Evolutionary conservation across 2,329 filamentous ascomycete species (phyloP).

Genomic region (Stylonectria norvegica): DNA sequence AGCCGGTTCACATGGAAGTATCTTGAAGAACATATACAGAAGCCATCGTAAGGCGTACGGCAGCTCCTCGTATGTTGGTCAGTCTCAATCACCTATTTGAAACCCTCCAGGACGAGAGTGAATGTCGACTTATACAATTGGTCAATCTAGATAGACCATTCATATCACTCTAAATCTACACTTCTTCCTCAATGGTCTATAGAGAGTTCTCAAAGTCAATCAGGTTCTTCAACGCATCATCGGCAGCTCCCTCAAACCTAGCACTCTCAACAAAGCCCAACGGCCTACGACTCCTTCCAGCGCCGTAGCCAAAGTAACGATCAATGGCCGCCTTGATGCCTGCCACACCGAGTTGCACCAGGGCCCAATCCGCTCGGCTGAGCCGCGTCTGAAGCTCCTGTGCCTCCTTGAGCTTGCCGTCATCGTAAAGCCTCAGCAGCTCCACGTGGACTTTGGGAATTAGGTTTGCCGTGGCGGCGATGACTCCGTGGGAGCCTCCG

Average conservation of each 20-base stretch:
- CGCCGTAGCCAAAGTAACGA: constrained; percentile 60
- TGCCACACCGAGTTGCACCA: constrained; percentile 65
- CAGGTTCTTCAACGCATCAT: constrained; percentile 14
- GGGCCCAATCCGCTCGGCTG: constrained; percentile 66
- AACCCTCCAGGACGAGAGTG: no score
- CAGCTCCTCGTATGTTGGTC: no score
- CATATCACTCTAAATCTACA: no score
- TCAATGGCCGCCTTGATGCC: constrained; percentile 64
- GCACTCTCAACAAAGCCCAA: constrained; percentile 18
- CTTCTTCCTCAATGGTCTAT: no score
- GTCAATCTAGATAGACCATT: no score
- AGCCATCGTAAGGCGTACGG: no score
- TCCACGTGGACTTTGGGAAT: constrained; percentile 62
- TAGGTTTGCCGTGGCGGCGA: constrained; percentile 68
- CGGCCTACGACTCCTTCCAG: constrained; percentile 25
- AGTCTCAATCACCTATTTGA: no score
- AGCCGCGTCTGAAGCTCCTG: constrained; percentile 60
- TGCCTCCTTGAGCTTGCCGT: constrained; percentile 56
- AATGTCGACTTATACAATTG: no score
- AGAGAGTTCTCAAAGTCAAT: constrained; percentile 19
- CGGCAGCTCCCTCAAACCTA: constrained; percentile 21
- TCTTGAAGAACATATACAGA: no score
- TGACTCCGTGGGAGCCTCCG: constrained; percentile 66
- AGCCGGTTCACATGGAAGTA: no score
- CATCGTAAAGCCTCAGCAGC: constrained; percentile 57